Conservation (phyloP, 2,329 filamentous ascomycete genomes). For the Monosporascus sp. region DNA sequence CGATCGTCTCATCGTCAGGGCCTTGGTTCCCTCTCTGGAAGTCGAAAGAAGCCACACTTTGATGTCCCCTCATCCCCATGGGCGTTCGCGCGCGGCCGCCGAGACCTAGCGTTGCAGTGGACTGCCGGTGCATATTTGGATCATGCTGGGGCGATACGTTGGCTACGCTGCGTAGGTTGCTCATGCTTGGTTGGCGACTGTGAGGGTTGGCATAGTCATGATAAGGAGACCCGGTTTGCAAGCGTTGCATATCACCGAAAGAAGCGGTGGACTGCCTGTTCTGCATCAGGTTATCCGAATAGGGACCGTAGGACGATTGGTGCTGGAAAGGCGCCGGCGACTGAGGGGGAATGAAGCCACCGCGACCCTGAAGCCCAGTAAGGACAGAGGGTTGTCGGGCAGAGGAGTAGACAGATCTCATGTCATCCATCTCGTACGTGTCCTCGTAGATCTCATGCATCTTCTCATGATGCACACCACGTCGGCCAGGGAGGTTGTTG, state of each 20-base stretch:
- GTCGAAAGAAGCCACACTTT: conserved; percentile 52
- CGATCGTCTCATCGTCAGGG: conserved; percentile 73
- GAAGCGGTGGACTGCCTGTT: conserved; percentile 71
- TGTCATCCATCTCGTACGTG: conserved; percentile 95
- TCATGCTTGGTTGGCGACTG: conserved; percentile 49
- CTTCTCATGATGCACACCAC: conserved; percentile 67
- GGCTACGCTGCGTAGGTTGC: conserved; percentile 47
- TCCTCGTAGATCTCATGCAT: conserved; percentile 61
- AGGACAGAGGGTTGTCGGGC: conserved; percentile 83
- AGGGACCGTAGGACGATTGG: conserved; percentile 39
- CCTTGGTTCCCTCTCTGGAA: conserved; percentile 56
- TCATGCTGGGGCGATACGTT: conserved; percentile 40
- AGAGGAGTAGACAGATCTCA: conserved; percentile 93
- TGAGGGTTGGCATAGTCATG: conserved; percentile 48
- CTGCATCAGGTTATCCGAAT: conserved; percentile 47
- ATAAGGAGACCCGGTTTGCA: conserved; percentile 46
- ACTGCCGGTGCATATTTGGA: conserved; percentile 33
- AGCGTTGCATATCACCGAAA: conserved; percentile 47
- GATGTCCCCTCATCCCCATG: conserved; percentile 39
- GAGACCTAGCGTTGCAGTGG: conserved; percentile 44
- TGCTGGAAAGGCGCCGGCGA: conserved; percentile 69
- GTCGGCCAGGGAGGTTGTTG: conserved; percentile 87
- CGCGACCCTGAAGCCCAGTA: conserved; percentile 70
- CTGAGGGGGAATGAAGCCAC: conserved; percentile 74
- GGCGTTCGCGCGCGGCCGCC: conserved; percentile 42